phyloP scores from a whole-genome alignment of 495 filamentous ascomycete genomes.

The Podospora didyma region DNA sequence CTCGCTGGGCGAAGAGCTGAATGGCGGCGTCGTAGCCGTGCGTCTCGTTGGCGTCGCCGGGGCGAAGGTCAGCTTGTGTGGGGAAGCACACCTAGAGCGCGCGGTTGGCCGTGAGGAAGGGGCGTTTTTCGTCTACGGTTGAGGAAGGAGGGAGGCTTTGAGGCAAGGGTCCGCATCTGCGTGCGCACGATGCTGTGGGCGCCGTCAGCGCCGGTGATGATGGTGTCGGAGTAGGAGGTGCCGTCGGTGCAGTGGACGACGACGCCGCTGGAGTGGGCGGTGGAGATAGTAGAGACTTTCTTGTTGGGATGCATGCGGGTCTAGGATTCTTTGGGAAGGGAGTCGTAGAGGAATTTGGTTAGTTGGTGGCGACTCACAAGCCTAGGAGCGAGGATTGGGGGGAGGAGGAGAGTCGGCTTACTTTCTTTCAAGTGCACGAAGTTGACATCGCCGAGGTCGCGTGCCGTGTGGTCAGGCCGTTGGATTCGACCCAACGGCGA shows the following conservation, averaged over 20 bases:
- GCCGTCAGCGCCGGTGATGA: constrained; percentile 51
- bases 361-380: constrained; percentile 29
- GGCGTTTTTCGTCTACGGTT: constrained; percentile 50
- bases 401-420: not conserved
- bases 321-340: constrained; percentile 26
- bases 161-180: constrained; percentile 34
- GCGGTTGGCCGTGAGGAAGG: constrained; percentile 33
- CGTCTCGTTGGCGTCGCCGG: constrained; percentile 6
- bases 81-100: constrained; percentile 3
- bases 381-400: constrained; percentile 17
- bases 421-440: not conserved
- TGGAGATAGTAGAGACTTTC: constrained; percentile 19
- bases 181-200: constrained; percentile 40
- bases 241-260: constrained; percentile 36
- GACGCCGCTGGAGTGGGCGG: constrained; percentile 15
- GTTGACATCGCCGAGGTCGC: not conserved
- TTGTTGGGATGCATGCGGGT: constrained; percentile 25
- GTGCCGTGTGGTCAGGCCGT: not conserved
- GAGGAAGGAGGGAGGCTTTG: constrained; percentile 37
- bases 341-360: constrained; percentile 29
- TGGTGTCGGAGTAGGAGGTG: constrained; percentile 31
- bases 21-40: constrained; percentile 18
- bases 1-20: constrained; percentile 20
- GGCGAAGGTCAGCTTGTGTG: not conserved
- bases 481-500: not conserved